Evolutionary conservation across 1,139 yeast genomes (phyloP).

Genomic region (Suhomyces taliae): DNA sequence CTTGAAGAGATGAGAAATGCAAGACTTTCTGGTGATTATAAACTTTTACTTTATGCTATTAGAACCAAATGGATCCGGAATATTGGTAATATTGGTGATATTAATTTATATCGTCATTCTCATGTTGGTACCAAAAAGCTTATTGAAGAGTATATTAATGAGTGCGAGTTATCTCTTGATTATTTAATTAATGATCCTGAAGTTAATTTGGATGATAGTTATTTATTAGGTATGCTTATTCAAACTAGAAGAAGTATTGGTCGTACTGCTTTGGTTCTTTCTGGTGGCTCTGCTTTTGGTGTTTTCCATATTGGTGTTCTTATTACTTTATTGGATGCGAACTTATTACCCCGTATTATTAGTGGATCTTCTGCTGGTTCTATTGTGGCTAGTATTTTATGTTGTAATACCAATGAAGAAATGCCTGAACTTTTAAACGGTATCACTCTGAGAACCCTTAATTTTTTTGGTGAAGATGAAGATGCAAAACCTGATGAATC

Average conservation of each 20-base stretch:
- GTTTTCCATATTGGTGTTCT: conserved; percentile 90
- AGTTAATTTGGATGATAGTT: conserved; percentile 62
- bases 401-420: conserved; percentile 79
- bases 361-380: conserved; percentile 98
- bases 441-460: conserved; percentile 59
- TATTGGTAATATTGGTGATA: conserved; percentile 85
- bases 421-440: conserved; percentile 54
- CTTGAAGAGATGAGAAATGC: conserved; percentile 63
- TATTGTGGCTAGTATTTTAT: conserved; percentile 84
- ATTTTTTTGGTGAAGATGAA: conserved; percentile 50
- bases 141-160: conserved; percentile 79
- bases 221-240: conserved; percentile 72
- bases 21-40: conserved; percentile 56
- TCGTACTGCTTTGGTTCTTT: conserved; percentile 83
- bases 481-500: conserved; percentile 9
- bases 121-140: conserved; percentile 82
- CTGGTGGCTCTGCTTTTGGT: conserved; percentile 97
- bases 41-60: conserved; percentile 65
- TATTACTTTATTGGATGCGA: conserved; percentile 70
- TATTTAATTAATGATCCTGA: conserved; percentile 40
- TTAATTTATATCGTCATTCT: conserved; percentile 71
- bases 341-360: conserved; percentile 81
- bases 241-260: conserved; percentile 93
- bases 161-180: conserved; percentile 66
- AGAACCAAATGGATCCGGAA: conserved; percentile 86